Conservation (phyloP, 495 filamentous ascomycete genomes). For the Hypoxylon trugodes region DNA sequence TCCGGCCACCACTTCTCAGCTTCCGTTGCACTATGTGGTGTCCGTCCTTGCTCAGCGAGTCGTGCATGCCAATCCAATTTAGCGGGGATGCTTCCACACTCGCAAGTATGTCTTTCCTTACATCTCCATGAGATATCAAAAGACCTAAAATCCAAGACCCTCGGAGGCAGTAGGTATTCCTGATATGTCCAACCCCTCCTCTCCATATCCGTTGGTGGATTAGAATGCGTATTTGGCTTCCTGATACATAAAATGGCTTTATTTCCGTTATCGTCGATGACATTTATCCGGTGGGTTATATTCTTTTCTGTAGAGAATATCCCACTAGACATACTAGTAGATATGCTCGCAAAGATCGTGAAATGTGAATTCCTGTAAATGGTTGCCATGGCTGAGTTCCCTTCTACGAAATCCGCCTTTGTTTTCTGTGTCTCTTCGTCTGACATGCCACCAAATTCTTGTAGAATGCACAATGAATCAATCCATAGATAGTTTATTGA, state of each 20-base stretch:
- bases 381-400: conserved; percentile 18
- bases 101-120: background rate
- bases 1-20: background rate
- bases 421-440: conserved; percentile 11
- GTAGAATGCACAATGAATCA: conserved; percentile 43
- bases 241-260: background rate
- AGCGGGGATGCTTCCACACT: background rate
- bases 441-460: conserved; percentile 10
- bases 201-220: conserved; percentile 3
- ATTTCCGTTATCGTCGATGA: conserved; percentile 9
- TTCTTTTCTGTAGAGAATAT: conserved; percentile 4
- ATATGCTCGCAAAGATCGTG: conserved; percentile 32
- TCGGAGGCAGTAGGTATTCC: conserved; percentile 21
- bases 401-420: conserved; percentile 21
- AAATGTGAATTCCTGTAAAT: conserved; percentile 32
- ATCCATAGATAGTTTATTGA: conserved; percentile 46
- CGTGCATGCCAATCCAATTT: background rate
- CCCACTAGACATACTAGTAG: conserved; percentile 11
- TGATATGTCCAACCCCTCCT: conserved; percentile 31
- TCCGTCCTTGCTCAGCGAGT: background rate
- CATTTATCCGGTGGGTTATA: background rate
- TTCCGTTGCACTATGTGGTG: background rate
- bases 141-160: conserved; percentile 20
- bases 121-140: conserved; percentile 27
- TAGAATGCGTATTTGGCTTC: background rate